Evolutionary conservation across 2,329 filamentous ascomycete species (phyloP), one percentile per base, ranked within the genome.

Genomic region (Zasmidium angulare): DNA sequence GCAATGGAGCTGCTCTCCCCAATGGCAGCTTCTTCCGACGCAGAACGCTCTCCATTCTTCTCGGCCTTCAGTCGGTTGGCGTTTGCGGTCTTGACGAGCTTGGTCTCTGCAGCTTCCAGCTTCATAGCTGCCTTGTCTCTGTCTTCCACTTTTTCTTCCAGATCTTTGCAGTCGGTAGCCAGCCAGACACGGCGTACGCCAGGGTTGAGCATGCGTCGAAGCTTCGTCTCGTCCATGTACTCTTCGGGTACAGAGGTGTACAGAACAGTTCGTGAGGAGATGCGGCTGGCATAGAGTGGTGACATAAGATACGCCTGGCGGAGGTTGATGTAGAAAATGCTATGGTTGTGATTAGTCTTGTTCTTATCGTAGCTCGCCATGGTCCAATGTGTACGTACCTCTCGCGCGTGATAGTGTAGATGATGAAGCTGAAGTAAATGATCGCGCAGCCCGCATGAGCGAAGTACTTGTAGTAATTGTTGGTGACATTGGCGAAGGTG

Each of bases 261-360:
- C 12, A 99, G 85, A 1, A 98, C 89, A 1, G 93, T 97, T 55
- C 91, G 87, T 1, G 93, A 93, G 1, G 93, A 97, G 49, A 97
- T 86, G 58, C 93, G 89, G 69, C 88, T 89, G 55, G 91, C 84
- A 73, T 96, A 96, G 50, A 90, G 81, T 11, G 92, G 91, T 11
- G 91, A 93, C 56, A 96, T 84, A 46, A 96, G 85, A 77, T 96
- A 97, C 0, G 93, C 93, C 77, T 98, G 93, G 63, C 93, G 89
- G 53, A 98, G 78, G 70, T 96, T 96, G 79, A 97, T 89, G 76
- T 91, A 96, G 82, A 88, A 96, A 68, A 98, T 89, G 72, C 86
- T 58, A 9, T 19, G 26, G 22, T 7, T 29, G 11, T n/a, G 49
- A 4, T 51, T 19, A 51, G 23, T 23, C 3, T 51, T 11, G n/a